Base-by-base conservation (phyloP, 1,139 yeast species). In the Debaryomycetaceae sp. region DNA sequence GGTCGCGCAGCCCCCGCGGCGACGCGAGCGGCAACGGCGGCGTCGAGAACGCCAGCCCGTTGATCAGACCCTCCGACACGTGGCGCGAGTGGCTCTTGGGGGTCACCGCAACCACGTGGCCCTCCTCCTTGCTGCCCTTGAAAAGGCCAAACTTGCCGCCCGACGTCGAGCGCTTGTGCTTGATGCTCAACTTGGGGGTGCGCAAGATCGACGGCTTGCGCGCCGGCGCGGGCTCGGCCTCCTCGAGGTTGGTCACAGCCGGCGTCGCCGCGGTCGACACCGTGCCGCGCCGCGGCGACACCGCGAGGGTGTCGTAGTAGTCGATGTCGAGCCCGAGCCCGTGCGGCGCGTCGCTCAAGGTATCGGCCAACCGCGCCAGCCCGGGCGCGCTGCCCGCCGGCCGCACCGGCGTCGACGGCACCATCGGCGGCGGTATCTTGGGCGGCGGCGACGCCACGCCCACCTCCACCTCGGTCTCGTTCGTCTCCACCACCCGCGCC, bases 401-500 rank as follows among this genome's bases (percentile, higher is more conserved):
- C 10, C 33, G 27, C n/a, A 33, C 28, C 2, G 61, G 59, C 2
- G 58, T 53, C 23, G 42, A 35, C n/a, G 38, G 50, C 31, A 31
- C 40, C 20, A 46, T 44, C 5, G 67, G 65, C 23, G 58, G 46
- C 5, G 62, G 62, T 18, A 44, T 37, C 34, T 41, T 56, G 8
- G 68, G 66, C 9, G 68, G 68, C 14, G 68, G 67, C 2, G 68
- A 61, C 6, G 53, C 34, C 29, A 42, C 34, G 6, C 23, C 35
- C 4, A 25, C 28, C 31, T 20, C n/a, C n/a, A n/a, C n/a, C n/a
- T n/a, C n/a, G 26, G 45, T 54, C 28, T 62, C 70, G 34, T 51
- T 52, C 3, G 67, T 57, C 40, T 67, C 73, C 10, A 67, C 63
- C 4, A 67, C 72, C 27, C 73, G 51, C 2, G 73, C 73, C 39